Percentiles rank a stretch among this genome's conserved stretches.
These are phyloP conservation scores for Kwoniella botswanensis DNA, from an alignment of 768 basidiomycete species.

Conservation along the genomic window DNA sequence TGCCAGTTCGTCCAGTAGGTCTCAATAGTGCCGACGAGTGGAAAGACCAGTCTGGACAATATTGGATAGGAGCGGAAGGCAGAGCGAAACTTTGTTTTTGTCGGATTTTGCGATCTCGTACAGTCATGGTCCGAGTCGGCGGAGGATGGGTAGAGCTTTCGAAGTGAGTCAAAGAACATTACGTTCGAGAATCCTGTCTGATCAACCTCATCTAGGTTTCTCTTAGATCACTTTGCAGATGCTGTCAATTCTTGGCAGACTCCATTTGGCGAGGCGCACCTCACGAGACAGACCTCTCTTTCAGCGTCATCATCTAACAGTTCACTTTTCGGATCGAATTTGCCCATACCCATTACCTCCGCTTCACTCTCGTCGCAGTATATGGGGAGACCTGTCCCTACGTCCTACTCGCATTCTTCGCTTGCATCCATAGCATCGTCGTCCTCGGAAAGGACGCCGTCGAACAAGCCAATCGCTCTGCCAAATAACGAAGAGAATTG, in stretches of 20 bases:
- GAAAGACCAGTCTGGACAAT: slow-evolving; percentile 91
- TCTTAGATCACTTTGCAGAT: slow-evolving; percentile 50
- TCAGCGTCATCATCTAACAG: slow-evolving; percentile 16
- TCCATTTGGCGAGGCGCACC: background rate
- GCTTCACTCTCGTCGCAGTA: slow-evolving; percentile 6
- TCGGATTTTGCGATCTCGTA: slow-evolving; percentile 85
- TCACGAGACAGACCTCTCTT: background rate
- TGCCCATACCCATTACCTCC: background rate
- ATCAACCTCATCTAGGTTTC: slow-evolving; percentile 32
- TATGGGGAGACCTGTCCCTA: background rate
- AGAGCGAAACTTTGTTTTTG: slow-evolving; percentile 84
- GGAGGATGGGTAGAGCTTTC: slow-evolving; percentile 93
- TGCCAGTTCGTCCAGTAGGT: slow-evolving; percentile 53
- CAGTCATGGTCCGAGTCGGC: slow-evolving; percentile 94
- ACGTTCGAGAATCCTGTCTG: background rate
- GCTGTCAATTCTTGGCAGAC: slow-evolving; percentile 22
- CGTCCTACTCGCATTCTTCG: slow-evolving; percentile 4
- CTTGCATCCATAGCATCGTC: slow-evolving; percentile 2
- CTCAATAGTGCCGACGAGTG: slow-evolving; percentile 66
- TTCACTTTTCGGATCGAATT: background rate
- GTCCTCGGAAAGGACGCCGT: background rate
- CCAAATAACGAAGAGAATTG: background rate
- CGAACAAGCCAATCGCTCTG: background rate
- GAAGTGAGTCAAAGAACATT: slow-evolving; percentile 65
- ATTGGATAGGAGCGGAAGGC: slow-evolving; percentile 93